Base-by-base conservation (phyloP, 2,329 filamentous ascomycete genomes). In the Trichocomaceae sp. region DNA sequence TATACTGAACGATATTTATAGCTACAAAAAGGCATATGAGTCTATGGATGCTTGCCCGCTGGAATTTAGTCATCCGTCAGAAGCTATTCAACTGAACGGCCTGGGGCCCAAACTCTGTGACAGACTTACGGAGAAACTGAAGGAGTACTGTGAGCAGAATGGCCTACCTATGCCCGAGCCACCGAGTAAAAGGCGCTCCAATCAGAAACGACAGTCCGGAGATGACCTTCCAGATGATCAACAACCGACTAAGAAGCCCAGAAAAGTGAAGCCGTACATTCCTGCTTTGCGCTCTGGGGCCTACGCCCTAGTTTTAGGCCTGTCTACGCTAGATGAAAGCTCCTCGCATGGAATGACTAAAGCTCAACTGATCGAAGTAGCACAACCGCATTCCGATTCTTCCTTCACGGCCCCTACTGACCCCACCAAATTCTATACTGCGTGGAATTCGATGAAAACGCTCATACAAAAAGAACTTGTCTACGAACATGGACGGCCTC, bases 381-480 rank as follows among this genome's bases (percentile, higher is more conserved):
- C 87, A 1, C 86, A 92, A 63, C 81, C 81, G 6, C 77, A 87
- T 66, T 89, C 85, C 62, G 86, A 91, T 64, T 73, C 84, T 1
- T 90, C 87, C 0, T 90, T 90, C 62, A 85, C 80, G 0, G 82
- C 80, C 0, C 84, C 86, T 0, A 77, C 74, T 41, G 85, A 88
- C 52, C 76, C 86, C 0, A 84, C 78, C 10, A 86, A 84, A 55
- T 87, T 82, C 62, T 88, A 88, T 62, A 92, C 88, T 0, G 88
- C 88, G 0, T 93, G 88, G 88, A 86, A 82, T 63, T 90, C 87
- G 1, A 90, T 92, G 79, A 88, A 88, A 65, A 89, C 85, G 0
- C 72, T 93, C 31, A 61, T 84, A 5, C 77, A 83, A 52, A 90
- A 91, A 65, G 86, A 90, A 55, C 72, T 91, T 3, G 86, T 91